These are phyloP conservation scores for Trichocomaceae sp. DNA, from an alignment of 2,329 filamentous ascomycete species.

Conservation along the genomic window DNA sequence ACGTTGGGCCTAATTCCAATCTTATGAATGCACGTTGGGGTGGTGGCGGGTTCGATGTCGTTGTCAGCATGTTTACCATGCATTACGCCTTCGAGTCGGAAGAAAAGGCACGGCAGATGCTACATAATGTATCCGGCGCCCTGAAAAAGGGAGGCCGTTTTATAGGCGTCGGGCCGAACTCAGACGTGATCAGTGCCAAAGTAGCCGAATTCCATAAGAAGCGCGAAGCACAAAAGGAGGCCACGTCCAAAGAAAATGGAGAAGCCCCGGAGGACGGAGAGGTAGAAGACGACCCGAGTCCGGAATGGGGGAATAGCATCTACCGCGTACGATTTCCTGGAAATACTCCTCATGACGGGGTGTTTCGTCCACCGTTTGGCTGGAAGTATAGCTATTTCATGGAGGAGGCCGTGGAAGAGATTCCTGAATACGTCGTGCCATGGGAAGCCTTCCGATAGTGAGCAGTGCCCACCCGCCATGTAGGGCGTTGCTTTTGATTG, in stretches of 20 bases:
- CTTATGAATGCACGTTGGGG: slow-evolving; percentile 58
- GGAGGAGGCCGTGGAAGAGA: slow-evolving; percentile 89
- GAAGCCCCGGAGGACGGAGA: slow-evolving; percentile 36
- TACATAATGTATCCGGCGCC: slow-evolving; percentile 82
- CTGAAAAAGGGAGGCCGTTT: slow-evolving; percentile 92
- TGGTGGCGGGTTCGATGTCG: slow-evolving; percentile 83
- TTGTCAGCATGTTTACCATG: slow-evolving; percentile 99
- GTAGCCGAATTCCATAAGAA: slow-evolving; percentile 70
- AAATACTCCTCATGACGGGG: slow-evolving; percentile 72
- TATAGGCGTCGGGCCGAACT: slow-evolving; percentile 94
- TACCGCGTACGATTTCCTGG: slow-evolving; percentile 86
- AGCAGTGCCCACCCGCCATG: slow-evolving; percentile 17
- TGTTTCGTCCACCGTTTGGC: slow-evolving; percentile 89
- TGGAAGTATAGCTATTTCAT: slow-evolving; percentile 99
- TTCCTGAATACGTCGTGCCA: slow-evolving; percentile 94
- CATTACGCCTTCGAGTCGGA: slow-evolving; percentile 97
- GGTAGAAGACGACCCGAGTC: slow-evolving; percentile 52
- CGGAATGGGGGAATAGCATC: slow-evolving; percentile 88
- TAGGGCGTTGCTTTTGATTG: too few relatives aligned
- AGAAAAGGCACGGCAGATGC: slow-evolving; percentile 81
- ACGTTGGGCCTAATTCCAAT: slow-evolving; percentile 51
- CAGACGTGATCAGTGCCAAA: slow-evolving; percentile 73
- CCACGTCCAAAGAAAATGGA: neutral
- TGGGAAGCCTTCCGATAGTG: slow-evolving; percentile 92
- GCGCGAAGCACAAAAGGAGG: slow-evolving; percentile 32